phyloP scores from a whole-genome alignment of 192 early-diverging fungal species.

The Gryganskiella cystojenkinii region DNA sequence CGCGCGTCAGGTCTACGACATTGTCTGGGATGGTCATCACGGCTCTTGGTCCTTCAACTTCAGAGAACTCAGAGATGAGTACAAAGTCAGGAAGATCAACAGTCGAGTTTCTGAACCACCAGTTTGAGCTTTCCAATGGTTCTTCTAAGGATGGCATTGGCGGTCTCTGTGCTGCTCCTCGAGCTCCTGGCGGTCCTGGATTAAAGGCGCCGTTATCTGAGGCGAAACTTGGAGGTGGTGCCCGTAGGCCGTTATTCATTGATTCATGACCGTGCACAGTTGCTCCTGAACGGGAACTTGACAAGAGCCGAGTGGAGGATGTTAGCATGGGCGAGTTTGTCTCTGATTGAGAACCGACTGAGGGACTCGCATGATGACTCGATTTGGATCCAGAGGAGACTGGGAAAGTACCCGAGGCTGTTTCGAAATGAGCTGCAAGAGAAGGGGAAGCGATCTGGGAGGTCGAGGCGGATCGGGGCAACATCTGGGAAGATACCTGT shows the following conservation, averaged over 20 bases:
- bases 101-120: slow-evolving; percentile 31
- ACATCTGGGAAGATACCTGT: slow-evolving; percentile 7
- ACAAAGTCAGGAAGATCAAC: slow-evolving; percentile 58
- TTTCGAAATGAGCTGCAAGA: slow-evolving; percentile 16
- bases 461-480: slow-evolving; percentile 41
- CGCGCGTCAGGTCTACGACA: slow-evolving; percentile 46
- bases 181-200: slow-evolving; percentile 2
- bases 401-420: background rate
- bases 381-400: slow-evolving; percentile 14
- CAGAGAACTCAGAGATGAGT: slow-evolving; percentile 64
- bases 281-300: background rate
- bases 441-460: slow-evolving; percentile 30
- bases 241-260: slow-evolving; percentile 6
- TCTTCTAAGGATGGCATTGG: slow-evolving; percentile 11
- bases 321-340: slow-evolving; percentile 6
- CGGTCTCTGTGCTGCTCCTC: slow-evolving; percentile 4
- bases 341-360: slow-evolving; percentile 28
- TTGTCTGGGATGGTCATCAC: slow-evolving; percentile 57
- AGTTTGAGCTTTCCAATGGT: slow-evolving; percentile 3
- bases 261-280: slow-evolving; percentile 5
- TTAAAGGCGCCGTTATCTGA: slow-evolving; percentile 1
- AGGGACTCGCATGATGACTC: slow-evolving; percentile 12
- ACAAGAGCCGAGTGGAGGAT: background rate
- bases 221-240: slow-evolving; percentile 5
- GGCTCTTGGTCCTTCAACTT: slow-evolving; percentile 61